phyloP scores from a whole-genome alignment of 306 rosid species.

The Canavalia ensiformis region DNA sequence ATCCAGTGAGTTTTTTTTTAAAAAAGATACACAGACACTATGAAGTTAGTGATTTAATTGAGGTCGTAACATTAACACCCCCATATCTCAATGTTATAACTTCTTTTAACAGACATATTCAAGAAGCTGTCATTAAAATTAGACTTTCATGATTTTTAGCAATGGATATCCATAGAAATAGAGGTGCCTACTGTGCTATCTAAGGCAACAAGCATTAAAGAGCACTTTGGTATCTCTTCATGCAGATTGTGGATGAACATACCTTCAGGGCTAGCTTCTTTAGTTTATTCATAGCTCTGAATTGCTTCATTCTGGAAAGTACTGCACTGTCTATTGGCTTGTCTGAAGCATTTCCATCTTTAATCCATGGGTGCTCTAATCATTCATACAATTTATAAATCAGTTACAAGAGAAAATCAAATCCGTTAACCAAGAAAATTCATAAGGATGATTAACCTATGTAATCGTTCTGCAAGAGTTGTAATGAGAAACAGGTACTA shows the following conservation, averaged over 20 bases:
- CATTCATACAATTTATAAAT: conserved; percentile 45
- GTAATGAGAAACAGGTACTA: neutral
- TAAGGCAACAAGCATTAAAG: conserved; percentile 10
- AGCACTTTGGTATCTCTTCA: conserved; percentile 20
- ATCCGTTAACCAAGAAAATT: neutral
- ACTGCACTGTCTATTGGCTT: conserved; percentile 93
- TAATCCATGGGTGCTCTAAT: conserved; percentile 91
- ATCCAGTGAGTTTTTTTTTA: neutral
- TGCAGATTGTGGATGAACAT: conserved; percentile 23
- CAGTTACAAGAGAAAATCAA: conserved; percentile 43
- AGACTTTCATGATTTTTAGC: neutral
- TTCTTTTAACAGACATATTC: neutral
- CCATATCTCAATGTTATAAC: neutral
- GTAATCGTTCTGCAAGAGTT: neutral
- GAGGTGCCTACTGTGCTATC: conserved; percentile 10
- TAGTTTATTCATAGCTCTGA: conserved; percentile 93
- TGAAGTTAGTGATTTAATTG: neutral
- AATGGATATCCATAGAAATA: conserved; percentile 1
- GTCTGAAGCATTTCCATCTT: conserved; percentile 87
- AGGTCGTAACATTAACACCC: conserved; percentile 15
- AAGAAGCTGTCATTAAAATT: neutral
- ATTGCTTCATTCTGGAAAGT: conserved; percentile 96
- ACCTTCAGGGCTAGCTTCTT: conserved; percentile 95
- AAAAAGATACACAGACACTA: conserved; percentile 5
- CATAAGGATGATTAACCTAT: conserved; percentile 7